Conservation (phyloP, 2,329 filamentous ascomycete genomes). For the Aschersonia sp. region DNA sequence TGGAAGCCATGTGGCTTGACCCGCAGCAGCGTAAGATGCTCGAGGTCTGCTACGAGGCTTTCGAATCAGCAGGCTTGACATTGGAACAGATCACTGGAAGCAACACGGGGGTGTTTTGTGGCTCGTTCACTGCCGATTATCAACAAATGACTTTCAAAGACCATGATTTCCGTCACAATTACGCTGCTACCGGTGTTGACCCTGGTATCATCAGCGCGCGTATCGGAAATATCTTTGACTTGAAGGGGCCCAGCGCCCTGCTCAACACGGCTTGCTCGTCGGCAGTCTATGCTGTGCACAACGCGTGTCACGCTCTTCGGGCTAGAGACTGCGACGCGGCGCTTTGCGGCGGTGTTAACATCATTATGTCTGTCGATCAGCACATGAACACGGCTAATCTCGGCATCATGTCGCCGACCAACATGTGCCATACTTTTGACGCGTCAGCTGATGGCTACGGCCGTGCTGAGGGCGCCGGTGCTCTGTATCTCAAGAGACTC, state of each 20-base stretch:
- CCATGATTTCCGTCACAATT: not conserved
- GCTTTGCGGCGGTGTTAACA: constrained; percentile 20
- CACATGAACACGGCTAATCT: constrained; percentile 1
- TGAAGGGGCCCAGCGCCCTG: not conserved
- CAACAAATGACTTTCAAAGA: not conserved
- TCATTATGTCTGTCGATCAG: constrained; percentile 13
- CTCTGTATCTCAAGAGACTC: constrained; percentile 17
- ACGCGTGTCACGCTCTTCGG: constrained; percentile 13
- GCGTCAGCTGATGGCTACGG: constrained; percentile 18
- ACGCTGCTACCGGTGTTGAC: not conserved
- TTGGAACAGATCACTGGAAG: not conserved
- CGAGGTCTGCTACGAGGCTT: constrained; percentile 19
- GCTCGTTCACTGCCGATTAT: not conserved
- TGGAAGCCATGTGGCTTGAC: constrained; percentile 16
- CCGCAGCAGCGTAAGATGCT: constrained; percentile 18
- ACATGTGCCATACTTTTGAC: constrained; percentile 18
- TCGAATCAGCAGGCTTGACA: constrained; percentile 8
- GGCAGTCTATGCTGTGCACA: constrained; percentile 12
- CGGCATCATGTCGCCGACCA: constrained; percentile 8
- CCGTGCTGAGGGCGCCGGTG: constrained; percentile 15
- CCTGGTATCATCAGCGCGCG: not conserved
- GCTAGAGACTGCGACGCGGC: constrained; percentile 16
- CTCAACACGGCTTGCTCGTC: constrained; percentile 23
- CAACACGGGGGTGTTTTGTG: not conserved
- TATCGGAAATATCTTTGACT: not conserved